These are phyloP conservation scores for Chaetomium sp. DNA, from an alignment of 2,329 filamentous ascomycete genomes.

Conservation along the genomic window DNA sequence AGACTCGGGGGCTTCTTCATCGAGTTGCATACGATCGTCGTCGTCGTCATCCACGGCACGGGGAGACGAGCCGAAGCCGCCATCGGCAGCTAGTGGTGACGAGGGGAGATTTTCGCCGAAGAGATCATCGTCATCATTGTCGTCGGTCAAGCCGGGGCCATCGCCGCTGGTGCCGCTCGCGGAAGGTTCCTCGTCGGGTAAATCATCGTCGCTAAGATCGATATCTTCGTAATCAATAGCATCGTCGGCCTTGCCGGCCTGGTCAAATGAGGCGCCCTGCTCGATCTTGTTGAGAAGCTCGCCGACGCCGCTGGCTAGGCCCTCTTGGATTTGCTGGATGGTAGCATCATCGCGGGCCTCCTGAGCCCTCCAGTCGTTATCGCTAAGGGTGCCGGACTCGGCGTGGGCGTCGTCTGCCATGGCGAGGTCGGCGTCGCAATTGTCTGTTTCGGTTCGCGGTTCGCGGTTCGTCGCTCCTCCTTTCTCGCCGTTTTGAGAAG, in stretches of 20 bases:
- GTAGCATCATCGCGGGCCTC: constrained; percentile 21
- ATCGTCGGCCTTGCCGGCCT: constrained; percentile 80
- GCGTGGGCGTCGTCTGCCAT: constrained; percentile 18
- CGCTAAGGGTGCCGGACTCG: constrained; percentile 15
- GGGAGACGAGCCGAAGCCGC: constrained; percentile 29
- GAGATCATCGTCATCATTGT: constrained; percentile 54
- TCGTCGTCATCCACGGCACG: constrained; percentile 21
- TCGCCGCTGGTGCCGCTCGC: constrained; percentile 38
- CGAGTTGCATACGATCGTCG: constrained; percentile 25
- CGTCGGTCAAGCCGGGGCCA: constrained; percentile 51
- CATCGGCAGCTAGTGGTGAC: constrained; percentile 39
- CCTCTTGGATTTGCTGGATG: constrained; percentile 16
- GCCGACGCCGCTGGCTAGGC: constrained; percentile 37
- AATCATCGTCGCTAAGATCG: constrained; percentile 88
- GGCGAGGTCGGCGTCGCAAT: constrained; percentile 5
- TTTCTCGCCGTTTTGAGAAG: no score
- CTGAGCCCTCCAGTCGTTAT: constrained; percentile 22
- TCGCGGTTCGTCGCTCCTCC: constrained; percentile 6
- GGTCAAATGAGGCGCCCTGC: constrained; percentile 44
- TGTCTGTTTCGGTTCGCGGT: constrained; percentile 6
- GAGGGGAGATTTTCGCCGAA: constrained; percentile 50
- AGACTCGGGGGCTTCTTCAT: constrained; percentile 31
- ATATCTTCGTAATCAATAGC: constrained; percentile 86
- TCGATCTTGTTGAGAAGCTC: constrained; percentile 33
- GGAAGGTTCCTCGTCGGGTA: constrained; percentile 69